These are phyloP conservation scores for Graphilbum sp. DNA, from an alignment of 2,329 filamentous ascomycete species.

Conservation along the genomic window DNA sequence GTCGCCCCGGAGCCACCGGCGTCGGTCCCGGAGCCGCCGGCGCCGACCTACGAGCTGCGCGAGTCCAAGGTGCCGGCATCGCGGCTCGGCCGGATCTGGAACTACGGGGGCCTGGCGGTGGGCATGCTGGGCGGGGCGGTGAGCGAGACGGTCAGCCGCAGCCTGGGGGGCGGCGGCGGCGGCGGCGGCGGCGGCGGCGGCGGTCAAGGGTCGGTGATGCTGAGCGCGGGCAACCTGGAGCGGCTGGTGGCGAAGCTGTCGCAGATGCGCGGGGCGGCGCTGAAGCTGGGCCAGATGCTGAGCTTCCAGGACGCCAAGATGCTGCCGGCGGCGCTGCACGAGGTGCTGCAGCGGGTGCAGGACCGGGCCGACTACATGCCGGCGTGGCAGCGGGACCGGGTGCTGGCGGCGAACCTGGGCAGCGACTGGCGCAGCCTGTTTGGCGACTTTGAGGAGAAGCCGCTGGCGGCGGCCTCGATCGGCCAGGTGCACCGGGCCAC, in stretches of 20 bases:
- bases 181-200: conserved; percentile 52
- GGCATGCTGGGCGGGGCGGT: conserved; percentile 92
- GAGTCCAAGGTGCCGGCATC: conserved; percentile 87
- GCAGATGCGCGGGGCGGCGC: conserved; percentile 88
- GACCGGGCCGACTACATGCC: conserved; percentile 98
- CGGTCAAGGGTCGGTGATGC: conserved; percentile 73
- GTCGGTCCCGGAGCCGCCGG: no score
- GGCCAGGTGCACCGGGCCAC: conserved; percentile 86
- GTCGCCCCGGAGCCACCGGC: no score
- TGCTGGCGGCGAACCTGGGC: conserved; percentile 65
- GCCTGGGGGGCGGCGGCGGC: conserved; percentile 48
- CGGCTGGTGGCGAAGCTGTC: conserved; percentile 84
- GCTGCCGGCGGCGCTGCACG: conserved; percentile 71
- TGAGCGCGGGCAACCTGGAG: conserved; percentile 85
- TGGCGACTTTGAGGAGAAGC: conserved; percentile 70
- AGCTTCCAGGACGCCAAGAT: conserved; percentile 96
- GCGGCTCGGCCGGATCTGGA: conserved; percentile 76
- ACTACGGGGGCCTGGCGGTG: conserved; percentile 82
- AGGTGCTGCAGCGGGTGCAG: conserved; percentile 85
- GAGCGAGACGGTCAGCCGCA: conserved; percentile 66
- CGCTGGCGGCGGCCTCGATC: conserved; percentile 90
- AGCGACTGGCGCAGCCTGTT: conserved; percentile 71
- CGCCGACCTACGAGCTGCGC: conserved; percentile 58
- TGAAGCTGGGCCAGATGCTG: conserved; percentile 96
- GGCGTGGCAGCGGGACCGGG: conserved; percentile 74